Evolutionary conservation across 768 basidiomycete genomes (phyloP).

Genomic region (Lactifluus volemus): DNA sequence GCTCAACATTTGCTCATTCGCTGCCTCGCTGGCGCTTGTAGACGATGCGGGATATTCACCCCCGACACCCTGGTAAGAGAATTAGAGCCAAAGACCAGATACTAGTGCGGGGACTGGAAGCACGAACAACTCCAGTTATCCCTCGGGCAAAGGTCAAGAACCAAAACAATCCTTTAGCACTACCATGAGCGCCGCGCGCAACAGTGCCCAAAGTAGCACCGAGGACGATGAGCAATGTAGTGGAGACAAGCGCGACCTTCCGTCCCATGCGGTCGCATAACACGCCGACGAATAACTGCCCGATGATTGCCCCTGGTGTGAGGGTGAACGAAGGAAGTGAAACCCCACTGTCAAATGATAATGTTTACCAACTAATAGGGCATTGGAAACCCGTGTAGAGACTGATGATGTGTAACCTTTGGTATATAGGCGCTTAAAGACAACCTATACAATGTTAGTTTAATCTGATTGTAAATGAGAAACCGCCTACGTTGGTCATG

Average conservation of each 20-base stretch:
- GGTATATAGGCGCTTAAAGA: slow-evolving; percentile 60
- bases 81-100: not conserved
- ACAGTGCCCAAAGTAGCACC: slow-evolving; percentile 63
- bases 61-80: slow-evolving; percentile 48
- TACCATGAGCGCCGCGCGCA: slow-evolving; percentile 52
- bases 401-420: slow-evolving; percentile 49
- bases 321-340: slow-evolving; percentile 3
- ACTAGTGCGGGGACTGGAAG: not conserved
- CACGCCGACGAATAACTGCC: slow-evolving; percentile 54
- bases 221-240: slow-evolving; percentile 59
- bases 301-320: slow-evolving; percentile 46
- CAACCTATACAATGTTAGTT: slow-evolving; percentile 35
- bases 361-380: slow-evolving; percentile 54
- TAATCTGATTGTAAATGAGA: slow-evolving; percentile 4
- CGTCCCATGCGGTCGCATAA: slow-evolving; percentile 69
- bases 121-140: slow-evolving; percentile 52
- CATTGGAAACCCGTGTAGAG: slow-evolving; percentile 62
- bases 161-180: slow-evolving; percentile 58
- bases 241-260: slow-evolving; percentile 63
- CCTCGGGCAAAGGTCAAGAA: slow-evolving; percentile 65
- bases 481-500: slow-evolving; percentile 45
- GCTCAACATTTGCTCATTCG: slow-evolving; percentile 57
- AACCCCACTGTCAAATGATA: slow-evolving; percentile 3
- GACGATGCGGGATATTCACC: slow-evolving; percentile 74
- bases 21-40: slow-evolving; percentile 60